A percentile compares a stretch with the other conserved stretches of the same genome.
Conservation (phyloP, 192 early-diverging fungal genomes). For the Borealophlyctis nickersoniae region DNA sequence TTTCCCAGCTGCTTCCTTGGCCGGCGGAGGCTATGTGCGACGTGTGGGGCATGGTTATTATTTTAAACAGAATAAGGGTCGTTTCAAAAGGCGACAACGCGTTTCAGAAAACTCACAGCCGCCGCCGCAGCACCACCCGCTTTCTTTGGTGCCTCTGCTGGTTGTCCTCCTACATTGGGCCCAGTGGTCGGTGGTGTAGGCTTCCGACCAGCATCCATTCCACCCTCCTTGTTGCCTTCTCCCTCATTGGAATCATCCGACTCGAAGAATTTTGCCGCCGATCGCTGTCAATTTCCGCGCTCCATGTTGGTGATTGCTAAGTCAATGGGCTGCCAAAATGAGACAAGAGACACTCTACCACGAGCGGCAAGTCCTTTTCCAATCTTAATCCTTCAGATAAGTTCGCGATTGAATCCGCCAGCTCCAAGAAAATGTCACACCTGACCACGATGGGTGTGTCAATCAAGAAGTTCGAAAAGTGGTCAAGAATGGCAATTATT, state of each 20-base stretch:
- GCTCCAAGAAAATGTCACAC: constrained; percentile 21
- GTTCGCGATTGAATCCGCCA: constrained; percentile 28
- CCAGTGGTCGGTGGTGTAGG: neutral
- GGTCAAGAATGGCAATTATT: no score
- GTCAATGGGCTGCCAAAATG: no score
- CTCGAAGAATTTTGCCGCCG: neutral
- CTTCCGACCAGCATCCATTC: no score
- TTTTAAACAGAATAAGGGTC: no score
- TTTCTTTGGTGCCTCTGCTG: constrained; percentile 5
- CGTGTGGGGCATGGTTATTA: no score
- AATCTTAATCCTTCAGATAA: constrained; percentile 23
- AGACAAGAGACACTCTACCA: no score
- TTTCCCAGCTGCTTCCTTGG: constrained; percentile 18
- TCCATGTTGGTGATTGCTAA: neutral
- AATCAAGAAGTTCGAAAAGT: neutral
- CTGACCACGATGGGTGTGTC: neutral
- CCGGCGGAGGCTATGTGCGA: constrained; percentile 1
- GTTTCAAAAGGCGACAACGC: no score
- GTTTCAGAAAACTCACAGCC: no score
- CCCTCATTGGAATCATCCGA: neutral
- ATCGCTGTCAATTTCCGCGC: constrained; percentile 2
- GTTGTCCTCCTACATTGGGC: neutral
- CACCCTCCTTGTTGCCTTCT: no score
- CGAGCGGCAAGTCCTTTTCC: neutral
- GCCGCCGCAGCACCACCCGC: constrained; percentile 3